Evolutionary conservation across 768 basidiomycete genomes (phyloP), one percentile per base, ranked within the genome.

Genomic region (Lactarius quietus): DNA sequence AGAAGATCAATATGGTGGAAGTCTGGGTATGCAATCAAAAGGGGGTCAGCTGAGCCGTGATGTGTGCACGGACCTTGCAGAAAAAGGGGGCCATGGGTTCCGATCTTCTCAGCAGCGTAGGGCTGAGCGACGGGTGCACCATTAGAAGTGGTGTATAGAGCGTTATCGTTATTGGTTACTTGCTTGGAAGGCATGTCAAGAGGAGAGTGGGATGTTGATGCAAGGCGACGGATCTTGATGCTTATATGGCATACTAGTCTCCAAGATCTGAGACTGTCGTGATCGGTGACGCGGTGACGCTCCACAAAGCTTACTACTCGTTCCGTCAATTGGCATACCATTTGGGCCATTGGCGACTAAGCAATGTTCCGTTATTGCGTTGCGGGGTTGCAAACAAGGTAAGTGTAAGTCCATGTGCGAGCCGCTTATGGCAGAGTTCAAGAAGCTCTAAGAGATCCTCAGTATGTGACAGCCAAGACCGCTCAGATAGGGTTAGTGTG

Each of bases 1-100:
- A 98, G 86, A 57, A 90, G 80, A 78, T 94, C 93, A 73, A 95
- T 88, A 77, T 91, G 86, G 76, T 92, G 88, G 80, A 93, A 93
- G 75, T 94, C 92, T 90, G 62, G 33, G 33, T 57, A n/a, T 35
- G 48, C 73, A 48, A 75, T 65, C 33, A n/a, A 52, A n/a, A 57
- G 59, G 60, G 62, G 26, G 65, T 18, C 28, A 23, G 52, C 41
- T n/a, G 58, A 53, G 43, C 48, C 15, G 26, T 20, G 33, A 23
- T 28, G 62, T 6, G 23, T 31, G 52, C 63, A 76, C 80, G 29
- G 62, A 89, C 90, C 93, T 78, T 96, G 93, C 51, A 97, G 81
- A 31, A 96, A 82, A 35, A 96, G 86, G n/a, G 94, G 93, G 0
- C 95, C 95, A 51, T 82, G 76, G 41, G 75, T 65, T 51, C 94